phyloP scores from a whole-genome alignment of 2,329 filamentous ascomycete species.

The Fusarium fracticaudum region DNA sequence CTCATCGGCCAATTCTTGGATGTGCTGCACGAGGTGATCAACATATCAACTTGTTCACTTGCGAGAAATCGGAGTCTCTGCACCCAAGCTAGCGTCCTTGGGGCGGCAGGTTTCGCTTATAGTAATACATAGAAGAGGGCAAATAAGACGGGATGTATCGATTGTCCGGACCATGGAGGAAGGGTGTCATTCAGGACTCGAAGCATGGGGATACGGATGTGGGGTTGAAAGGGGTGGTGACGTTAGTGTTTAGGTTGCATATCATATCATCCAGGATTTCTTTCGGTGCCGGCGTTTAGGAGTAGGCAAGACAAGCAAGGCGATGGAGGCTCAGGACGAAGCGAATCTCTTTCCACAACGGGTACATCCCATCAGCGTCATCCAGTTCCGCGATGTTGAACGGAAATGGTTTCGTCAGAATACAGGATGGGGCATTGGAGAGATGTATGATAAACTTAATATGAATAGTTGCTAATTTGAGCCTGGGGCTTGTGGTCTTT shows the following conservation, averaged over 20 bases:
- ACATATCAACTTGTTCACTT: constrained; percentile 89
- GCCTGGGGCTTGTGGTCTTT: neutral
- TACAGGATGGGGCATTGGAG: neutral
- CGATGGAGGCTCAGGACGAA: constrained; percentile 19
- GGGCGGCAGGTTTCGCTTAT: constrained; percentile 27
- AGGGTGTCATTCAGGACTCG: neutral
- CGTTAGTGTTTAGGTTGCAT: constrained; percentile 37
- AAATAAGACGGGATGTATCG: neutral
- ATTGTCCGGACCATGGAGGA: constrained; percentile 4
- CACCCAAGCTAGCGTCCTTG: constrained; percentile 44
- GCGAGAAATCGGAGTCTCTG: constrained; percentile 60
- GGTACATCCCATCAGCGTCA: constrained; percentile 11
- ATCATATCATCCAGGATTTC: constrained; percentile 37
- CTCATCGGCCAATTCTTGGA: constrained; percentile 90
- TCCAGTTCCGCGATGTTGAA: neutral
- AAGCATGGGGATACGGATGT: neutral
- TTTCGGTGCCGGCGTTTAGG: constrained; percentile 39
- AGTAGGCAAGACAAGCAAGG: neutral
- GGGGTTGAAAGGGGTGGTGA: constrained; percentile 24
- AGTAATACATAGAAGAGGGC: constrained; percentile 1
- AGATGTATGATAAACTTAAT: constrained; percentile 35
- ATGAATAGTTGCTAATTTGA: constrained; percentile 9
- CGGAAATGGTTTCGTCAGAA: constrained; percentile 22
- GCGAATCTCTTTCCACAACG: constrained; percentile 14
- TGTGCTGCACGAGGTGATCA: constrained; percentile 87